These are phyloP conservation scores for Rosa persica DNA, from an alignment of 306 rosid genomes.

Conservation along the genomic window DNA sequence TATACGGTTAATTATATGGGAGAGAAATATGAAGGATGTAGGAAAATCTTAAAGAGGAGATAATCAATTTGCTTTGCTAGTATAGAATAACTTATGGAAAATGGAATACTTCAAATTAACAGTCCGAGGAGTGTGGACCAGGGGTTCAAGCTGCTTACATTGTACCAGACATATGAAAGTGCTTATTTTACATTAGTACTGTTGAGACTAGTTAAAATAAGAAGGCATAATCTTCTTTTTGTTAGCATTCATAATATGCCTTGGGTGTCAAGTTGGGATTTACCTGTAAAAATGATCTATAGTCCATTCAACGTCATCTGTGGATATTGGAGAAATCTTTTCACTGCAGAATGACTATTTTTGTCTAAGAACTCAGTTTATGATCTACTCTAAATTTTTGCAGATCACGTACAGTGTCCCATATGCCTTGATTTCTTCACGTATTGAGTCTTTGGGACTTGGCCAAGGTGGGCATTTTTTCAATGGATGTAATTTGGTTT, in stretches of 20 bases:
- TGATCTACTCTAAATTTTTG: slow-evolving; percentile 27
- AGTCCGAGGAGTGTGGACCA: not conserved
- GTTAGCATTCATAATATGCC: not conserved
- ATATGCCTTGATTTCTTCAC: slow-evolving; percentile 78
- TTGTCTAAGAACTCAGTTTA: slow-evolving; percentile 1
- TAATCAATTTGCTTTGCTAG: slow-evolving; percentile 3
- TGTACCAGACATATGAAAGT: not conserved
- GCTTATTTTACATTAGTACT: not conserved
- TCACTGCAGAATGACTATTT: not conserved
- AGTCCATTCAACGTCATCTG: not conserved
- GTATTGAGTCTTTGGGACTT: slow-evolving; percentile 83
- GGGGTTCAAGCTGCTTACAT: not conserved
- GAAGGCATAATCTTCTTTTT: not conserved
- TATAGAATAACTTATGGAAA: not conserved
- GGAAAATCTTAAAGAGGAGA: not conserved
- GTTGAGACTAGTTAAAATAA: not conserved
- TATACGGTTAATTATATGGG: not conserved
- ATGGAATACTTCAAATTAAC: not conserved
- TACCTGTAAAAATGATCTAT: not conserved
- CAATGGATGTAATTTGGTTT: slow-evolving; percentile 9
- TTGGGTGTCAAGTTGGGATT: not conserved
- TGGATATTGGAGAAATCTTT: not conserved
- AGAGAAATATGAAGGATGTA: not conserved
- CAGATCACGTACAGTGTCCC: slow-evolving; percentile 96
- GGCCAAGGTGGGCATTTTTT: slow-evolving; percentile 72